A percentile compares a stretch with the other conserved stretches of the same genome.
These are phyloP conservation scores for Annulohypoxylon nitens DNA, from an alignment of 495 filamentous ascomycete genomes.

Conservation along the genomic window DNA sequence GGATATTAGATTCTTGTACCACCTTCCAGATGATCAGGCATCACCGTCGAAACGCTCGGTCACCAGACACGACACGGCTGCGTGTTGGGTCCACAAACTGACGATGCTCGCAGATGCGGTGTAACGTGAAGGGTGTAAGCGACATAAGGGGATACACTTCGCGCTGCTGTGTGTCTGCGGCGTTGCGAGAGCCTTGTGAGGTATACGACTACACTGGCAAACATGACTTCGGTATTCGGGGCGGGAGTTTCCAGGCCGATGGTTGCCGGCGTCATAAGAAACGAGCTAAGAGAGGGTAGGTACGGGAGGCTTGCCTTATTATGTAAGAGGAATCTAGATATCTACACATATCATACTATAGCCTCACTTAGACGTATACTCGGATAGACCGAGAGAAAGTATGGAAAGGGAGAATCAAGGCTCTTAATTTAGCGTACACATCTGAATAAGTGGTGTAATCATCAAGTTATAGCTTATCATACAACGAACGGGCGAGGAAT, in stretches of 20 bases:
- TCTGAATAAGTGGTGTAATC: background rate
- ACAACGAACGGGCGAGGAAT: background rate
- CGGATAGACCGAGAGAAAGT: too few relatives aligned
- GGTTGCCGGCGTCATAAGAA: background rate
- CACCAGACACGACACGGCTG: background rate
- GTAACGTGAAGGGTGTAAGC: constrained; percentile 34
- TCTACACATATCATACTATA: too few relatives aligned
- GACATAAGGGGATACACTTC: constrained; percentile 10
- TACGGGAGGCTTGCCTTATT: background rate
- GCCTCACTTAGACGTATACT: background rate
- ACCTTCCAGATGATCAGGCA: background rate
- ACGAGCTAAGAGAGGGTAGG: background rate
- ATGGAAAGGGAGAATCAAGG: too few relatives aligned
- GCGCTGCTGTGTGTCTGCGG: constrained; percentile 12
- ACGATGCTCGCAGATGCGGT: constrained; percentile 24
- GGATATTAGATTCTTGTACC: background rate
- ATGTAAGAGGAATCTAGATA: background rate
- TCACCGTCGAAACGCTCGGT: background rate
- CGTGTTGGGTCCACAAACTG: constrained; percentile 11
- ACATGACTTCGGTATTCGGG: background rate
- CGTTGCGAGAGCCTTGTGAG: constrained; percentile 4
- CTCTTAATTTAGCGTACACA: background rate
- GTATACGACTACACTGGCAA: background rate
- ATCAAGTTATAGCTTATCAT: background rate
- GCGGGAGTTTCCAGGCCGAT: background rate